These are phyloP conservation scores for Euphorbia schlechtendalii DNA, from an alignment of 441 rosid species.

Conservation along the genomic window DNA sequence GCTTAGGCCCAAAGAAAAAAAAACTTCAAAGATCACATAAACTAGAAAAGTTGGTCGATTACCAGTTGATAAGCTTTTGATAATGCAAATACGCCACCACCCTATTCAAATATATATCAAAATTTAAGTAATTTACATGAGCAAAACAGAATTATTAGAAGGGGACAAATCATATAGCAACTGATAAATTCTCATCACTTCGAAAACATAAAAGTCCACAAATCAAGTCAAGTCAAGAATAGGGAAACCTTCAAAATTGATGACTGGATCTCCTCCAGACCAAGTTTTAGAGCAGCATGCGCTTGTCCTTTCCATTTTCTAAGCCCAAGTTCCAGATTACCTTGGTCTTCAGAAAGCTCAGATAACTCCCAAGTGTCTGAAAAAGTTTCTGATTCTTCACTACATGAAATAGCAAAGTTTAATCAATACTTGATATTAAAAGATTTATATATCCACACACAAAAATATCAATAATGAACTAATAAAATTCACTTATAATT, in stretches of 20 bases:
- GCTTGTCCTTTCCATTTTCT: constrained; percentile 60
- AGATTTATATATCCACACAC: not conserved
- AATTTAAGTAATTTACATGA: too few species aligned
- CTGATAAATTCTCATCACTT: constrained; percentile 1
- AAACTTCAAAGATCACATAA: constrained; percentile 5
- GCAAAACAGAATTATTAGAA: not conserved
- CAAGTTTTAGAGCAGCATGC: constrained; percentile 50
- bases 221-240: constrained; percentile 4
- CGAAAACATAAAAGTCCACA: constrained; percentile 3
- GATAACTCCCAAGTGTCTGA: constrained; percentile 49
- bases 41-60: constrained; percentile 22
- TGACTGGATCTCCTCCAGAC: constrained; percentile 50
- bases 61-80: constrained; percentile 74
- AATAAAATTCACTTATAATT: not conserved
- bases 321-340: constrained; percentile 62
- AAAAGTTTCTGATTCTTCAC: constrained; percentile 58
- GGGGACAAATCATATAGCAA: not conserved
- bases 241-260: constrained; percentile 64
- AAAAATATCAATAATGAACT: not conserved
- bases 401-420: constrained; percentile 27
- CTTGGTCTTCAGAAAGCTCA: constrained; percentile 29
- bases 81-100: constrained; percentile 69
- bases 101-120: constrained; percentile 47
- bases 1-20: constrained; percentile 15
- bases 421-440: constrained; percentile 12